Evolutionary conservation across 2,329 filamentous ascomycete genomes (phyloP).

Genomic region (Teratosphaeria viscida): DNA sequence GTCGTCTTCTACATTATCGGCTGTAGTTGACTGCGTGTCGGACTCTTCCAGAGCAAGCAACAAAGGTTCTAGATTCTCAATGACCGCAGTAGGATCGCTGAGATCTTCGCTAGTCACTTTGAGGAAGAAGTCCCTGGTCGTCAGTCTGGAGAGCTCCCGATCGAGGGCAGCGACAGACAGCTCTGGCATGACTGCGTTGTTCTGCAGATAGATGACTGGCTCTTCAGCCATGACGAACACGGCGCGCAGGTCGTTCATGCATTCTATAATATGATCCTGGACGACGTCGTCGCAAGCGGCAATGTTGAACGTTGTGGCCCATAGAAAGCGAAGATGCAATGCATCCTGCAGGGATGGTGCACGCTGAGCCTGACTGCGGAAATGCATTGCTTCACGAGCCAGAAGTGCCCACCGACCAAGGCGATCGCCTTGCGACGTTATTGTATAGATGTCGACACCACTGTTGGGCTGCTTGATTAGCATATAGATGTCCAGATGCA

Average conservation of each 20-base stretch:
- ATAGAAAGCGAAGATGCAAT: constrained; percentile 52
- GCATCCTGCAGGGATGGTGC: constrained; percentile 21
- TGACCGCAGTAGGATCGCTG: constrained; percentile 70
- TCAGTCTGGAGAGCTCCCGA: constrained; percentile 81
- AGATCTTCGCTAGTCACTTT: constrained; percentile 77
- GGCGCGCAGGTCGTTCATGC: constrained; percentile 51
- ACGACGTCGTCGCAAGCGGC: constrained; percentile 45
- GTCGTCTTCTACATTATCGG: constrained; percentile 1
- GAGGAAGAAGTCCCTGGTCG: constrained; percentile 92
- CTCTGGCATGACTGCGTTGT: constrained; percentile 82
- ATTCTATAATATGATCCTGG: constrained; percentile 50
- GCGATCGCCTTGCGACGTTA: constrained; percentile 46
- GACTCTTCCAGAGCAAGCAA: constrained; percentile 53
- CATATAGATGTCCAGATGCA: constrained; percentile 56
- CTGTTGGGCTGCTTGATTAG: constrained; percentile 52
- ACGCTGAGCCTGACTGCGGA: constrained; percentile 19
- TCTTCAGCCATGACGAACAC: constrained; percentile 40
- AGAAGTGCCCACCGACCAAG: constrained; percentile 51
- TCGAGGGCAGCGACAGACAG: constrained; percentile 76
- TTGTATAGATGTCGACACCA: constrained; percentile 42
- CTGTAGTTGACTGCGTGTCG: not conserved
- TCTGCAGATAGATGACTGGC: constrained; percentile 55
- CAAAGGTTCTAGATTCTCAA: constrained; percentile 86
- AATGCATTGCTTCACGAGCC: constrained; percentile 43
- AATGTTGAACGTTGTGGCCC: constrained; percentile 54